Evolutionary conservation across 83 land plant genomes (phyloP).

Genomic region (Isoetes engelmannii): DNA sequence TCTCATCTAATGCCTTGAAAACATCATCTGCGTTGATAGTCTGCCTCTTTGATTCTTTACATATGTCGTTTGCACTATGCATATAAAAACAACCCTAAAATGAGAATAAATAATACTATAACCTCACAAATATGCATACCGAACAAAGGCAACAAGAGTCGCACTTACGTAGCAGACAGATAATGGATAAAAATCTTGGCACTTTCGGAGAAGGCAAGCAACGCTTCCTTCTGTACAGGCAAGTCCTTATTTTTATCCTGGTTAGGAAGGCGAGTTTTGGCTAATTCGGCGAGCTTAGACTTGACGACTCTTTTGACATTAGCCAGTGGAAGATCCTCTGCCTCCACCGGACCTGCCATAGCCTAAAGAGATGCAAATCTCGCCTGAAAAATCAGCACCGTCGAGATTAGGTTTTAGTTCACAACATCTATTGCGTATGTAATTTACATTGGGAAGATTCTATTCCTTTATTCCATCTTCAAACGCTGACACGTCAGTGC

Average conservation of each 20-base stretch:
- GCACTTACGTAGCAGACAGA: conserved; percentile 87
- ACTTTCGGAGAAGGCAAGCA: conserved; percentile 72
- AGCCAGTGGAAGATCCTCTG: conserved; percentile 69
- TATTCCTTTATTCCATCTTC: too few species aligned
- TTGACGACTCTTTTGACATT: conserved; percentile 80
- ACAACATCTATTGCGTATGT: too few species aligned
- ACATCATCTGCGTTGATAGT: conserved; percentile 91
- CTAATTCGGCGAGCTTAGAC: conserved; percentile 56
- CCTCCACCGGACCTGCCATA: conserved; percentile 22
- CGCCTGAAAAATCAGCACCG: too few species aligned
- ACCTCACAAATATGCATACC: neutral
- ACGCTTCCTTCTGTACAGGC: conserved; percentile 57
- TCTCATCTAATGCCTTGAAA: conserved; percentile 77
- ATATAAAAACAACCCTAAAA: neutral
- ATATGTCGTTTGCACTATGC: conserved; percentile 81
- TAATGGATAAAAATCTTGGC: conserved; percentile 91
- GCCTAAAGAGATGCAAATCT: conserved; percentile 1
- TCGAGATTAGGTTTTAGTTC: too few species aligned
- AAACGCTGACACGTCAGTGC: too few species aligned
- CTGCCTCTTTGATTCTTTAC: conserved; percentile 85
- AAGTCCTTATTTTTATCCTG: conserved; percentile 35
- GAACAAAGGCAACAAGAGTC: neutral
- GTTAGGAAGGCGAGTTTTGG: conserved; percentile 8
- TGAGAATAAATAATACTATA: neutral
- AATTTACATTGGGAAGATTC: too few species aligned